Evolutionary conservation across 176 grass and related monocot genomes (phyloP).

Genomic region (Alloteropsis semialata): DNA sequence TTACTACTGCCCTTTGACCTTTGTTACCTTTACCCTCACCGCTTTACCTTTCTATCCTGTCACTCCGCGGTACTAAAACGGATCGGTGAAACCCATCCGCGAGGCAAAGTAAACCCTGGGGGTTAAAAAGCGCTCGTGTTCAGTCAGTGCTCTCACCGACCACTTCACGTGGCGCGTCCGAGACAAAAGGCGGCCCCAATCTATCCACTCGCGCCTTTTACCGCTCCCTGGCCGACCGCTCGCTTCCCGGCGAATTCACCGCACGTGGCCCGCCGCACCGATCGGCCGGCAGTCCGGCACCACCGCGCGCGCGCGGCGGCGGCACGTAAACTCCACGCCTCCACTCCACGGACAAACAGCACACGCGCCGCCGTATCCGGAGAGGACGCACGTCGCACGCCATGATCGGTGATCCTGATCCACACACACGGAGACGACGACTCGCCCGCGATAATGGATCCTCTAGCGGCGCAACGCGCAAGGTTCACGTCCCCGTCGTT

Average conservation of each 20-base stretch:
- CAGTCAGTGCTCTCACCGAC: background rate
- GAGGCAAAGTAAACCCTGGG: background rate
- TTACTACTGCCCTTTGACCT: background rate
- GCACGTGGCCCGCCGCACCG: constrained; percentile 8
- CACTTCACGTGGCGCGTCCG: background rate
- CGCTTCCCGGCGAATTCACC: constrained; percentile 18
- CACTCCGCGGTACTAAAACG: background rate
- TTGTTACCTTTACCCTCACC: background rate
- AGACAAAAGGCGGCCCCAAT: background rate
- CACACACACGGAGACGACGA: background rate
- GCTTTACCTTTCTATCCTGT: constrained; percentile 21
- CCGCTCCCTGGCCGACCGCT: background rate
- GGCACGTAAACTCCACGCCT: constrained; percentile 23
- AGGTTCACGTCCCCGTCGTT: background rate
- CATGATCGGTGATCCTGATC: background rate
- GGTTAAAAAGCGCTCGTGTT: too few relatives aligned
- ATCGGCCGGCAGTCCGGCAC: background rate
- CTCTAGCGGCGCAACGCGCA: background rate
- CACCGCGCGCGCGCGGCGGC: background rate
- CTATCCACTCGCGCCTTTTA: background rate
- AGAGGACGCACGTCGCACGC: background rate
- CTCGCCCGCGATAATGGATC: too few relatives aligned
- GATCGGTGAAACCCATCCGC: background rate
- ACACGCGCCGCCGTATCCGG: background rate
- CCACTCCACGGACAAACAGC: background rate